Percentiles rank a stretch among this genome's conserved stretches.
Conservation (phyloP, 2,329 filamentous ascomycete species). For the Cordyceps militaris region DNA sequence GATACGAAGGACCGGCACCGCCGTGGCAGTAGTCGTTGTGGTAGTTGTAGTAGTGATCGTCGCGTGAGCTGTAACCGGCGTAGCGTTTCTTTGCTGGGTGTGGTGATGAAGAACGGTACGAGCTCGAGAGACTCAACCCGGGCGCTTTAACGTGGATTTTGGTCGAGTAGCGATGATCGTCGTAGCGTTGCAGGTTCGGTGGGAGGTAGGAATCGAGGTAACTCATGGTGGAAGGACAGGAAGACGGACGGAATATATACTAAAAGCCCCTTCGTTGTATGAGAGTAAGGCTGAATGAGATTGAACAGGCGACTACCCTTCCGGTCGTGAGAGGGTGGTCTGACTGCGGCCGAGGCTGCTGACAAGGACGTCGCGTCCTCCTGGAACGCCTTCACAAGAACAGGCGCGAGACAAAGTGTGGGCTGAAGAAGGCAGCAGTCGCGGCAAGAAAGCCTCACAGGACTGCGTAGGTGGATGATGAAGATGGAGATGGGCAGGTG, state of each 20-base stretch:
- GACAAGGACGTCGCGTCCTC: constrained; percentile 4
- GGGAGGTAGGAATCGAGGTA: neutral
- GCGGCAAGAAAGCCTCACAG: neutral
- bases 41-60: neutral
- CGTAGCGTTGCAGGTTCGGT: neutral
- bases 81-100: too few species aligned
- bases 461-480: neutral
- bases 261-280: neutral
- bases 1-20: constrained; percentile 4
- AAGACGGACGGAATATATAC: neutral
- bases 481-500: constrained; percentile 5
- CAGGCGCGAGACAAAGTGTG: constrained; percentile 5
- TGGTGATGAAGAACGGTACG: neutral
- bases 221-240: neutral
- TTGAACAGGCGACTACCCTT: neutral
- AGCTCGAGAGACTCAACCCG: neutral
- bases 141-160: neutral
- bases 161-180: neutral
- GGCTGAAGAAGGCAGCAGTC: neutral
- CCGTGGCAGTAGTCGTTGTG: neutral
- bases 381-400: neutral
- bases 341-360: constrained; percentile 9
- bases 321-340: neutral
- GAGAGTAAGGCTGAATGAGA: neutral
- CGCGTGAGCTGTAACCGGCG: neutral